Conservation (phyloP, 352 stramenopile genomes). For the Aphanomyces invadans region DNA sequence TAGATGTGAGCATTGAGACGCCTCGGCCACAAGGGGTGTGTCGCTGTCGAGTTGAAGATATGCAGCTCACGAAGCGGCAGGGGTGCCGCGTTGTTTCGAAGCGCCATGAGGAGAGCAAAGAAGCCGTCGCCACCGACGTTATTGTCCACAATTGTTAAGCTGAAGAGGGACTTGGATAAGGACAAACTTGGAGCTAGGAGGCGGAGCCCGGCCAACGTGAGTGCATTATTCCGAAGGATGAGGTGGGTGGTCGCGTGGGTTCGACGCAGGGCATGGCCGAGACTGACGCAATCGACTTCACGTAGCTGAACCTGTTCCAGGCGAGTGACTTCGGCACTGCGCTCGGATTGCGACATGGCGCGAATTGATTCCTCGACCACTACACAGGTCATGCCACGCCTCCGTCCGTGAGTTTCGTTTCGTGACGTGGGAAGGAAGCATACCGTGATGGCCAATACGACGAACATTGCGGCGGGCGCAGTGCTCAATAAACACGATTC, state of each 20-base stretch:
- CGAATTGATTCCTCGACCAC: background rate
- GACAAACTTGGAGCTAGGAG: background rate
- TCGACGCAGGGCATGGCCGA: slow-evolving; percentile 6
- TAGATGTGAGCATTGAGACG: slow-evolving; percentile 1
- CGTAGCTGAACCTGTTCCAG: background rate
- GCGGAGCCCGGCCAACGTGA: slow-evolving; percentile 1
- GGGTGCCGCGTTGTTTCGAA: background rate
- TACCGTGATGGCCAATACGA: background rate
- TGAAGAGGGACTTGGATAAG: background rate
- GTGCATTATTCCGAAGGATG: slow-evolving; percentile 12
- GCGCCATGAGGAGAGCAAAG: background rate
- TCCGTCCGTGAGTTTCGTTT: background rate
- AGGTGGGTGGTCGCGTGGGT: slow-evolving; percentile 2
- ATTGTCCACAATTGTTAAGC: slow-evolving; percentile 12
- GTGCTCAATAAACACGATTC: slow-evolving; percentile 17
- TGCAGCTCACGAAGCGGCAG: slow-evolving; percentile 11
- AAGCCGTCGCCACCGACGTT: slow-evolving; percentile 10
- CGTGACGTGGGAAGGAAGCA: background rate
- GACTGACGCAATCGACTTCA: background rate
- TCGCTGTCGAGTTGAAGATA: slow-evolving; percentile 12
- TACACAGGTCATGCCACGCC: background rate
- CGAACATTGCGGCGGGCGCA: background rate
- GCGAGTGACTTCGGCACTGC: background rate
- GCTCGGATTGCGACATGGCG: slow-evolving; percentile 1
- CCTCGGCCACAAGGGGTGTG: background rate